These are phyloP conservation scores for Yarrowia sp. DNA, from an alignment of 805 yeast genomes.

Conservation along the genomic window DNA sequence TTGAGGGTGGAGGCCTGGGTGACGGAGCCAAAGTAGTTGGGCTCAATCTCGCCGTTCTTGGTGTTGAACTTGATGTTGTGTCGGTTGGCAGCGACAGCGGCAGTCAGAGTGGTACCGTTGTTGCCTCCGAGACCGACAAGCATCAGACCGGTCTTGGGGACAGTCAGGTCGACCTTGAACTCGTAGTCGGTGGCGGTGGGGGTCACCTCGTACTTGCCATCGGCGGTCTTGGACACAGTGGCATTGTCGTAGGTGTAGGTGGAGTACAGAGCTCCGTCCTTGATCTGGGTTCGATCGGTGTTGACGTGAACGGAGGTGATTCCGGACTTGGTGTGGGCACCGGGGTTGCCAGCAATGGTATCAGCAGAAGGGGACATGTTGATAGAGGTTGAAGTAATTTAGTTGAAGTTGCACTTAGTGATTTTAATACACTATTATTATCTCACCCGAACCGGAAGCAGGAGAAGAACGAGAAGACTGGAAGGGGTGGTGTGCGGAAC, in stretches of 20 bases:
- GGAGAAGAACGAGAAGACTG: constrained; percentile 53
- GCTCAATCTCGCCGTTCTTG: constrained; percentile 75
- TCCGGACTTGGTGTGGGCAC: constrained; percentile 50
- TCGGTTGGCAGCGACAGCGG: constrained; percentile 85
- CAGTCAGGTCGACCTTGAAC: constrained; percentile 81
- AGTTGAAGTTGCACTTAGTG: constrained; percentile 29
- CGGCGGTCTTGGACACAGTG: constrained; percentile 60
- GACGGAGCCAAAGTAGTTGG: constrained; percentile 92
- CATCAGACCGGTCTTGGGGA: constrained; percentile 87
- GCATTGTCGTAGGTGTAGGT: constrained; percentile 78
- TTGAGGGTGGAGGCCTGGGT: constrained; percentile 91
- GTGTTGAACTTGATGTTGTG: constrained; percentile 78
- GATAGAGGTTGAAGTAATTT: constrained; percentile 37
- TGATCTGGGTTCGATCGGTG: constrained; percentile 60
- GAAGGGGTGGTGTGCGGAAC: constrained; percentile 55
- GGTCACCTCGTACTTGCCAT: constrained; percentile 66
- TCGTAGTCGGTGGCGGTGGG: constrained; percentile 78
- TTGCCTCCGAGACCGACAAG: constrained; percentile 96
- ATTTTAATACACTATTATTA: constrained; percentile 45
- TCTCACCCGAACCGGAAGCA: constrained; percentile 53
- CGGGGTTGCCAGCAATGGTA: constrained; percentile 46
- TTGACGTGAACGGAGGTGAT: constrained; percentile 60
- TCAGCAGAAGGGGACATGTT: constrained; percentile 47
- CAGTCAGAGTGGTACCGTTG: constrained; percentile 90
- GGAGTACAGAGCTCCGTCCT: constrained; percentile 59